Evolutionary conservation across 306 rosid species (phyloP), one percentile per base, ranked within the genome.

Genomic region (Prunus mira): DNA sequence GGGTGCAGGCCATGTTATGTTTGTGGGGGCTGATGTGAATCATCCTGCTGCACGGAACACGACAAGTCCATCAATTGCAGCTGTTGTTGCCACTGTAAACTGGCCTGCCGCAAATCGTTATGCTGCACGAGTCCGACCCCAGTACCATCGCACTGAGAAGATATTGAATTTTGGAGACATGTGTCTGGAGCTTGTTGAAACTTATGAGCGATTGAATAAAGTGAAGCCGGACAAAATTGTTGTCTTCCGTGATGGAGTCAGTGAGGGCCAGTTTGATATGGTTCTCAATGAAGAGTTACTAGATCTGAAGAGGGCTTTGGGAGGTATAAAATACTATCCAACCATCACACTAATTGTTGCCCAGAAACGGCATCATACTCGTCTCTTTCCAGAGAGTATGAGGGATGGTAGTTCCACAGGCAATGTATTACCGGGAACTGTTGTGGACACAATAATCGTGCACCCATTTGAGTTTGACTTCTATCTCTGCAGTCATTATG

Each of bases 41-140:
- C 97, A 92, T 80, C 96, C 97, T 1, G 89, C 83, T 34, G 70
- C 84, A 2, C 67, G 73, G 57, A 86, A 87, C 76, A 65, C 32
- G 11, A 67, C 61, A 8, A 84, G 96, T 80, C 93, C 91, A 12
- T 92, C 96, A 18, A 88, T 90, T 75, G 92, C 87, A 47, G 97
- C 97, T 28, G 93, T 90, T 47, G 97, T 92, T 73, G 91, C 86
- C 65, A 77, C 97, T n/a, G 68, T 90, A 67, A 90, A 92, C 62
- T 92, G 97, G 93, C 97, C 96, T 25, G 91, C 97, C 38, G 93
- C 88, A 25, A 92, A 87, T 80, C 89, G 96, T 14, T 92, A 92
- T 74, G 96, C 92, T 57, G 88, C 90, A 25, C 87, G 97, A 43
- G 88, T 92, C 56, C 73, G 76, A 68, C 75, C 89, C 3, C 97